Evolutionary conservation across 140 eudicot genomes (phyloP), one percentile per base, ranked within the genome.

Genomic region (Stevia rebaudiana): DNA sequence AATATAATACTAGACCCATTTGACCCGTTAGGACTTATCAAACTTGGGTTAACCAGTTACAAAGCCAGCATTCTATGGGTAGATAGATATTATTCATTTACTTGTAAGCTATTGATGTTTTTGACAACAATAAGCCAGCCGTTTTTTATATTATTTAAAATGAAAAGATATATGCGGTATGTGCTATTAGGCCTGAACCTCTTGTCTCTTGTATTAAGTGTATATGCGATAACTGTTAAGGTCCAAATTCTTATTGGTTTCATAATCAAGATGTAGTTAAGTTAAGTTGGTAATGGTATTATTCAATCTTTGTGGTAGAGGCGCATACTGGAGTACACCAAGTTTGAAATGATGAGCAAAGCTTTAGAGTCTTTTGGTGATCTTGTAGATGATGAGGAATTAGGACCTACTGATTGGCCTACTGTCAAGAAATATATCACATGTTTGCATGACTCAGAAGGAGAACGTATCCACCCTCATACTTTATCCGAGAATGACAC

Each of bases 381-480:
- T 71, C 95, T 92, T 75, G 95, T 80, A 39, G 96, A 88, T 24
- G 98, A 92, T 50, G 96, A 92, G 61, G 98, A 92, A 69, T 73
- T 92, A 49, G 98, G 98, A 28, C 98, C 98, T 67, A 84, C 87
- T 41, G 95, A 86, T 56, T 86, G 95, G 95, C 68, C 82, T 28
- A 80, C 87, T 31, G 87, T 86, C 47, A 82, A 77, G 62, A 65
- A 77, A 65, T 81, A 87, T 63, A 87, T 88, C 62, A 53, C 83
- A 47, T 62, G 89, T 70, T 74, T 92, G 68, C 77, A 74, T 41
- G 95, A 78, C 41, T 51, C 83, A 33, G 94, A 82, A 48, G 95
- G 89, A 67, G 96, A 84, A 64, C 81, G 58, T 15, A 58, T 50
- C 12, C 91, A 91, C 63, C 95, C 95, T 19, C 96, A 91, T 71